Base-by-base conservation (phyloP, 176 grass and related monocot genomes). In the Phyllostachys edulis region DNA sequence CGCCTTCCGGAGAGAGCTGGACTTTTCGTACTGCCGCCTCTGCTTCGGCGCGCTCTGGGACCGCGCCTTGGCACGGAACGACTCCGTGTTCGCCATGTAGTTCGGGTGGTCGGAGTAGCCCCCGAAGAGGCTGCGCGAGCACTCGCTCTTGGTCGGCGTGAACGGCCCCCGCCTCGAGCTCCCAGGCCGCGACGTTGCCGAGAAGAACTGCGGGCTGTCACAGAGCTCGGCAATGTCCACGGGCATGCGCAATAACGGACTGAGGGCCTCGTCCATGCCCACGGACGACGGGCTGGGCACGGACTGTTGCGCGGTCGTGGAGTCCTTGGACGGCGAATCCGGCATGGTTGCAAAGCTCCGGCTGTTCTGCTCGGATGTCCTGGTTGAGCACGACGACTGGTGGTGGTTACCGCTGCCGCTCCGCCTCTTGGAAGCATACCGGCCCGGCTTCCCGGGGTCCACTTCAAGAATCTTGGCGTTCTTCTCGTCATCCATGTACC, bases 1-100 rank as follows among this genome's bases (percentile, higher is more conserved):
- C 63, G 87, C 63, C 85, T 83, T 88, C 69, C 76, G 92, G 6
- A 84, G 86, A 0, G 86, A 96, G 41, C 87, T 55, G 4, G 82
- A 80, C 67, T 90, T 99, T 1, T 96, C 96, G 67, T 71, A 78
- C 63, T 88, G 88, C 8, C 81, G 91, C 71, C 96, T 65, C 89
- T 87, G 89, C 84, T 81, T 99, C 27, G 96, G 96, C 57, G 93
- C 93, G 52, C 96, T 99, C 51, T 99, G 93, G 12, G 96, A 99
- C 4, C 96, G 82, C 23, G 88, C 85, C 88, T 96, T 99, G 85
- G 91, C 93, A 16, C 76, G 92, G 62, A 94, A 96, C 5, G 96
- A 99, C 78, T 99, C 89, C 0, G 96, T 99, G 84, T 99, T 96
- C 3, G 93, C 76, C 96, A 99, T 99, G 88, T 99, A 99, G 85